Evolutionary conservation across 306 rosid genomes (phyloP).

Genomic region (Trifolium fragiferum): DNA sequence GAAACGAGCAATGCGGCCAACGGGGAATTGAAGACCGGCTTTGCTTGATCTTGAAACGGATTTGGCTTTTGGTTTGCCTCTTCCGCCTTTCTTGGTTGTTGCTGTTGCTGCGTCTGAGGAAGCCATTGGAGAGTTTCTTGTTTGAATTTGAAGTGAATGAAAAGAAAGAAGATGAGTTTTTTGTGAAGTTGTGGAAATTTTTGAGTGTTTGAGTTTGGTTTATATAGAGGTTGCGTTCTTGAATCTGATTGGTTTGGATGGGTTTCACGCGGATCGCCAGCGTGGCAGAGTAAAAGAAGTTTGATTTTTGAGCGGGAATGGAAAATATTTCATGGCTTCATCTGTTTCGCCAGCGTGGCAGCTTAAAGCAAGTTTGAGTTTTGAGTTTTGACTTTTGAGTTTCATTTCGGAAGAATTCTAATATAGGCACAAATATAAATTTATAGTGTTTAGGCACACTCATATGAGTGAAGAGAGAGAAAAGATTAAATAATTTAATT

Average conservation of each 20-base stretch:
- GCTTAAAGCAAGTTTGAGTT: not conserved
- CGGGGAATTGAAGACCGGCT: constrained; percentile 96
- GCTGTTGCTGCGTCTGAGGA: constrained; percentile 34
- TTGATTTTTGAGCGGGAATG: constrained; percentile 41
- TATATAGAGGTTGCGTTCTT: constrained; percentile 25
- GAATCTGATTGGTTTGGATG: constrained; percentile 40
- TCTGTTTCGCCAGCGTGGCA: not conserved
- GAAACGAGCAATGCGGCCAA: constrained; percentile 79
- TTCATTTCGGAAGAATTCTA: no score
- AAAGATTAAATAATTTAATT: no score
- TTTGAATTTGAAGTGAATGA: not conserved
- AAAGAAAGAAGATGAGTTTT: not conserved
- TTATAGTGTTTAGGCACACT: no score
- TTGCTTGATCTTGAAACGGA: constrained; percentile 68
- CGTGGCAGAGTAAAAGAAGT: constrained; percentile 43
- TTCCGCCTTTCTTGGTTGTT: constrained; percentile 52
- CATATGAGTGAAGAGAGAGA: no score
- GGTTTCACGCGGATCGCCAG: constrained; percentile 55
- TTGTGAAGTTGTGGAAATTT: not conserved
- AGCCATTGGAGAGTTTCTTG: constrained; percentile 38
- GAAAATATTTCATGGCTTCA: not conserved
- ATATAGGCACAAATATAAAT: no score
- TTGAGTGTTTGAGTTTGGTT: not conserved
- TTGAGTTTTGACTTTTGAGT: not conserved
- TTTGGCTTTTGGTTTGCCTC: constrained; percentile 67